Base-by-base conservation (phyloP, 2,329 filamentous ascomycete genomes). In the Stagonosporopsis rhizophila region DNA sequence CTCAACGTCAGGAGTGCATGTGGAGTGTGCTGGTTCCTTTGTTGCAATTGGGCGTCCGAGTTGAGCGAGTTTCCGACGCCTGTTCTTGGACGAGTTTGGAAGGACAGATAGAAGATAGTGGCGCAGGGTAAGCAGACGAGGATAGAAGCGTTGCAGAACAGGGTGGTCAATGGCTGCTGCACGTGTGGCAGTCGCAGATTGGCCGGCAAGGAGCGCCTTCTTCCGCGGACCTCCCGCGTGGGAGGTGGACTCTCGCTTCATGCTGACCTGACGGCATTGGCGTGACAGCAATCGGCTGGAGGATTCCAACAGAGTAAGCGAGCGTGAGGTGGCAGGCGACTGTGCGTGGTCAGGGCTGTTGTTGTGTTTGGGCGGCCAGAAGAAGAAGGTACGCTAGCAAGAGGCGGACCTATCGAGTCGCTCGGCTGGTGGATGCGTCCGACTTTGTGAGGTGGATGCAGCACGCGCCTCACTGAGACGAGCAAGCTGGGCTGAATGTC, bases 131-230 rank as follows among this genome's bases (percentile, higher is more conserved):
- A 85, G 74, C 12, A 92, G 83, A 42, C 82, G 76, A 7, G 82
- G 77, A 75, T 92, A 96, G 76, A 88, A 90, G 59, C 84, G 83
- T 41, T 81, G 81, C 53, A 96, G 80, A 30, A 95, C 82, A 50
- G 86, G 85, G 70, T 91, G 87, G 54, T 77, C 75, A 50, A 79
- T 67, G 56, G 53, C 39, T 44, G 62, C 14, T 44, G 62, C n/a
- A 61, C 64, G 56, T 64, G 67, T 68, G 73, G 70, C 70, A 65
- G 39, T 46, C 58, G 66, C 49, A 69, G 72, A 75, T 73, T 73
- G 70, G 72, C 62, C 56, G 47, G 55, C 49, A 23, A 58, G 46
- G 49, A 56, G 56, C 56, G 60, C 41, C 59, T 59, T 70, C 66
- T 74, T 74, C 39, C 56, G 58, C 41, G 59, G 45, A 59, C 58